Evolutionary conservation across 352 stramenopile species (phyloP).

Genomic region (Phytopythium cucurbitacearum): DNA sequence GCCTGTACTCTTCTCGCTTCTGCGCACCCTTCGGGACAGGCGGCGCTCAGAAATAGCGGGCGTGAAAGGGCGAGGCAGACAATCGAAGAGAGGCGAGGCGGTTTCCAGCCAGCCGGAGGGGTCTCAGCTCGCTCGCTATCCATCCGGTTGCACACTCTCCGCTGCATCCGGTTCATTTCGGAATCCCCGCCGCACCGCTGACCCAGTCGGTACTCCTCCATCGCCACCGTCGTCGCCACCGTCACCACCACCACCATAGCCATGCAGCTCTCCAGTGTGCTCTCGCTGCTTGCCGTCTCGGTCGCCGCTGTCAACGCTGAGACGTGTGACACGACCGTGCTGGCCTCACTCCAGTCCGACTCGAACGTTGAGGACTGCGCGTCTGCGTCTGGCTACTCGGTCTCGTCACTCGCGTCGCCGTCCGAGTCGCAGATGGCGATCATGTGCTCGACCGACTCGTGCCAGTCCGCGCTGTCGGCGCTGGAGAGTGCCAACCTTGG

Average conservation of each 20-base stretch:
- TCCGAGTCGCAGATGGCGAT: conserved; percentile 11
- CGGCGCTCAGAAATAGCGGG: no score
- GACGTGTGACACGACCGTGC: conserved; percentile 16
- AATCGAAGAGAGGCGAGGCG: no score
- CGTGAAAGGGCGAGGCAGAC: no score
- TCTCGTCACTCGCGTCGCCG: conserved; percentile 17
- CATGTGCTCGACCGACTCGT: conserved; percentile 26
- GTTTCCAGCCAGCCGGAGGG: no score
- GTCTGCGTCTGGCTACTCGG: conserved; percentile 24
- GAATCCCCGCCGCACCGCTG: conserved; percentile 3
- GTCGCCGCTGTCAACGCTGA: conserved; percentile 12
- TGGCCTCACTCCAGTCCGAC: conserved; percentile 14
- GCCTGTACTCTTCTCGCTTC: no score
- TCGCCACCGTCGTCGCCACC: neutral
- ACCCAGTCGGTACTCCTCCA: conserved; percentile 2
- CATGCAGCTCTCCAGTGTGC: conserved; percentile 10
- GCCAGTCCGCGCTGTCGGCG: conserved; percentile 23
- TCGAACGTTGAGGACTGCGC: conserved; percentile 16
- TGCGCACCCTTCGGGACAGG: no score
- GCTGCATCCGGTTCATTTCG: neutral
- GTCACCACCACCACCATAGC: conserved; percentile 19
- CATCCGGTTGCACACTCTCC: neutral
- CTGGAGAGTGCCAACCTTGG: conserved; percentile 17
- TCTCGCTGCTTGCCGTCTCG: conserved; percentile 11
- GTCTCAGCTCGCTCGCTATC: neutral